Percentiles rank a stretch among this genome's conserved stretches.
Evolutionary conservation across 2,329 filamentous ascomycete genomes (phyloP).

Genomic region (Myriosclerotinia scirpicola): DNA sequence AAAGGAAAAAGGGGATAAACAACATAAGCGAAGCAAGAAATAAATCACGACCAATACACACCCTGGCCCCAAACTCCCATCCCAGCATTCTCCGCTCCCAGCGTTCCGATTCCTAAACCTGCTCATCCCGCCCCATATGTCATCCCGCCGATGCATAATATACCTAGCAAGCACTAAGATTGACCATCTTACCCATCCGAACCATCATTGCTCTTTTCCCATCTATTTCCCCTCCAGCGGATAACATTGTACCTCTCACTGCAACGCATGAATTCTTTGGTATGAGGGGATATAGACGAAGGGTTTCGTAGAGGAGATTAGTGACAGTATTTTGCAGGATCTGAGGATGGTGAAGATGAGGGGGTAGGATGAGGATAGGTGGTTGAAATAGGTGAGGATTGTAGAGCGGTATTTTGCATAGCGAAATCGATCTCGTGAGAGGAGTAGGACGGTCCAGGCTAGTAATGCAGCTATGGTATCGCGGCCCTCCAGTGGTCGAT

Average conservation of each 20-base stretch:
- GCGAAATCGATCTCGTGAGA: slow-evolving; percentile 47
- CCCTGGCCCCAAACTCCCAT: slow-evolving; percentile 72
- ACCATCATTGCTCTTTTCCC: slow-evolving; percentile 38
- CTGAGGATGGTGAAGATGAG: slow-evolving; percentile 18
- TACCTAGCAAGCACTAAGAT: slow-evolving; percentile 33
- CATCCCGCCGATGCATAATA: slow-evolving; percentile 42
- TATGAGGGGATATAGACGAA: slow-evolving; percentile 40
- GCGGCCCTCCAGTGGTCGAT: slow-evolving; percentile 40
- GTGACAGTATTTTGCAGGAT: slow-evolving; percentile 33
- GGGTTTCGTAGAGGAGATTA: slow-evolving; percentile 33
- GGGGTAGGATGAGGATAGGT: neutral
- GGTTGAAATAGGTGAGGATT: slow-evolving; percentile 42
- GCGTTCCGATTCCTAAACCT: slow-evolving; percentile 70
- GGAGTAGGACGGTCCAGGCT: slow-evolving; percentile 42
- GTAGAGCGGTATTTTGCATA: slow-evolving; percentile 47
- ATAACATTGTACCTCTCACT: slow-evolving; percentile 37
- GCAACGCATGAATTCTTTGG: slow-evolving; percentile 38
- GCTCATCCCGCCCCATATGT: slow-evolving; percentile 73
- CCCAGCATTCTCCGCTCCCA: slow-evolving; percentile 73
- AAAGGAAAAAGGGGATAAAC: slow-evolving; percentile 24
- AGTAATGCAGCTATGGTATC: slow-evolving; percentile 38
- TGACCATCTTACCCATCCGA: slow-evolving; percentile 35
- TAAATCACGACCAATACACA: slow-evolving; percentile 62
- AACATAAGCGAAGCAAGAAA: no score
- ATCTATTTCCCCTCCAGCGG: slow-evolving; percentile 40